Base-by-base conservation (phyloP, 225 moss, liverwort and hornwort genomes). In the Bryoerythrophyllum caledonicum region DNA sequence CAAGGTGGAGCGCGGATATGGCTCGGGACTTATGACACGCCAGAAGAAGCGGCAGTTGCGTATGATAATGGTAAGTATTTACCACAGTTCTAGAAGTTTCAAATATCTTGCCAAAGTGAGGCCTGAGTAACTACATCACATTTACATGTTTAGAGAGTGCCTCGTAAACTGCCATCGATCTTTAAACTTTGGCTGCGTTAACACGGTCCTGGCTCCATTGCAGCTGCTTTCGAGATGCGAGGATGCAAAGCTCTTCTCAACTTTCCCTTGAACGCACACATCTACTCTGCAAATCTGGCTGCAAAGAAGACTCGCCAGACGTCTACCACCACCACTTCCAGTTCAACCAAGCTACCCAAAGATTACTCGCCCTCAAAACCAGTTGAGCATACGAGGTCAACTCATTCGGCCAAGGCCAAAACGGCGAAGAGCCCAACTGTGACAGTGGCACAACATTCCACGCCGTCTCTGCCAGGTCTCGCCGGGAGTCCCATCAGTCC, bases 211-310 rank as follows among this genome's bases (percentile, higher is more conserved):
- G 17, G 6, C 48, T 68, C 8, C 9, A 66, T 70, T 53, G 56
- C 75, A 81, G 89, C 89, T 35, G 89, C 89, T 40, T 86, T 86
- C 38, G 77, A 86, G 75, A 86, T 86, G 63, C 86, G 86, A 71
- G 84, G 89, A 10, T 81, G 83, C 77, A 86, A 84, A 40, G 86
- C 89, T 10, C 79, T 86, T 1, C 23, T 86, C 48, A 89, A 89
- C 69, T 89, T 89, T 24, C 84, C 89, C 1, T 37, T 78, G 77
- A 71, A 79, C 44, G 87, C 87, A 16, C 74, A 77, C 64, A 65
- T 84, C 48, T 87, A 87, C 77, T 84, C 87, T 1, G 79, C 87
- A 15, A 56, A 74, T 64, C 25, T 84, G 4, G 84, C 82, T 13
- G 68, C 74, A 5, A 84, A 69, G 64, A 56, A 57, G n/a, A 2